A percentile compares a stretch with the other conserved stretches of the same genome.
These are phyloP conservation scores for Porphyra umbilicalis DNA, from an alignment of 31 red algal genomes.

Conservation along the genomic window DNA sequence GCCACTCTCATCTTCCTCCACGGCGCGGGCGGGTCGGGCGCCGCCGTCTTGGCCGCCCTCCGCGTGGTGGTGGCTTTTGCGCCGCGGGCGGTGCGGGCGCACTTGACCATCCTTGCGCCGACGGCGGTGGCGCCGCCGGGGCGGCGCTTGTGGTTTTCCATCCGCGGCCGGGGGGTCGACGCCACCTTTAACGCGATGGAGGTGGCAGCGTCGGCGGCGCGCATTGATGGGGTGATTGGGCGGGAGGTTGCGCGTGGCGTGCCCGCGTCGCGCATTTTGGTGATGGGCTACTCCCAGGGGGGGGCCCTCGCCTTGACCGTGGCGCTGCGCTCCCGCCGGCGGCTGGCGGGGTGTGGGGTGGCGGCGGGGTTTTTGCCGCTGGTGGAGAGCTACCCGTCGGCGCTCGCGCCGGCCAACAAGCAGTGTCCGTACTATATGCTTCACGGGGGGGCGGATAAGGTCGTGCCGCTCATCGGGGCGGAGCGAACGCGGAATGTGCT, in stretches of 20 bases:
- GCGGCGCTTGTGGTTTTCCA: conserved; percentile 71
- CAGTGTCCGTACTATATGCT: no score
- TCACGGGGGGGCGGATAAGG: no score
- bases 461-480: no score
- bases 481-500: no score
- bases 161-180: conserved; percentile 39
- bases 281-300: conserved; percentile 92
- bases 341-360: conserved; percentile 58
- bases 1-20: conserved; percentile 66
- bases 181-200: conserved; percentile 52
- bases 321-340: conserved; percentile 21
- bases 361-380: conserved; percentile 74
- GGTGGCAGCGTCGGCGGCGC: conserved; percentile 30
- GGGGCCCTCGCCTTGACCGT: conserved; percentile 78
- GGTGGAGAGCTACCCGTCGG: conserved; percentile 14
- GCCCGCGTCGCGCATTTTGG: conserved; percentile 43
- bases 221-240: conserved; percentile 47
- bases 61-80: conserved; percentile 36
- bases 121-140: conserved; percentile 41
- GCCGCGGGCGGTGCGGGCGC: not conserved
- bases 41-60: conserved; percentile 46
- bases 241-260: conserved; percentile 42
- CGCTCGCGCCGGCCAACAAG: no score
- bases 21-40: conserved; percentile 75
- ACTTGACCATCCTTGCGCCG: conserved; percentile 21